Percentiles rank a stretch among this genome's conserved stretches.
Conservation (phyloP, 495 filamentous ascomycete genomes). For the Saxophila tyrrhenica region DNA sequence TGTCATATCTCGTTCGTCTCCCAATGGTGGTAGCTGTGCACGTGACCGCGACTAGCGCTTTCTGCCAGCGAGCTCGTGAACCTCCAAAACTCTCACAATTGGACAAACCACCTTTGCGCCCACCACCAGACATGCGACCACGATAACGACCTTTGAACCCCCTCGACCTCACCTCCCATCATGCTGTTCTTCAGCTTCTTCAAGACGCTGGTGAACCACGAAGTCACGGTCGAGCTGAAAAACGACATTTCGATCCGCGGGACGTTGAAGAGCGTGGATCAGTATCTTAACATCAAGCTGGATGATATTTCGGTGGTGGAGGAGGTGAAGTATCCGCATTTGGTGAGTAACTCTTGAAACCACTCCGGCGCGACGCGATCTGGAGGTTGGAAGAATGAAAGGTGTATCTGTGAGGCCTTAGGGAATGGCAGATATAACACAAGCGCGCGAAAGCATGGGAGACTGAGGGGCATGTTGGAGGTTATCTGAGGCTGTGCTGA, state of each 20-base stretch:
- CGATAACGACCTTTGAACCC: conserved; percentile 1
- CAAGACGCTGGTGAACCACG: conserved; percentile 96
- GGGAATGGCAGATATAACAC: not conserved
- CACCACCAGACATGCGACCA: not conserved
- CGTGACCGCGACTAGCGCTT: not conserved
- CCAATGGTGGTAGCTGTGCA: not conserved
- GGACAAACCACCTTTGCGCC: not conserved
- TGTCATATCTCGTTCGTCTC: too few species aligned
- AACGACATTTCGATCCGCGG: conserved; percentile 96
- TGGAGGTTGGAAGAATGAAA: not conserved
- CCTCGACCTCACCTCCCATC: conserved; percentile 1
- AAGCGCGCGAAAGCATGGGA: too few species aligned
- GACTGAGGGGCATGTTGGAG: too few species aligned
- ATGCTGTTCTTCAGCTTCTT: conserved; percentile 64
- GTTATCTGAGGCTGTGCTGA: too few species aligned
- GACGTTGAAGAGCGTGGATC: conserved; percentile 90
- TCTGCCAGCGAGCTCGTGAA: not conserved
- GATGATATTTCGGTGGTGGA: conserved; percentile 88
- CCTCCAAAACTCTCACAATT: not conserved
- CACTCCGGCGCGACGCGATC: not conserved
- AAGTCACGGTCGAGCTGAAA: conserved; percentile 94
- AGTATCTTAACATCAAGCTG: conserved; percentile 98
- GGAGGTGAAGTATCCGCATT: conserved; percentile 81
- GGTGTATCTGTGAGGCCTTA: not conserved
- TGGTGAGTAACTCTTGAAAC: conserved; percentile 48